Base-by-base conservation (phyloP, 768 basidiomycete genomes). In the Mycena polygramma region DNA sequence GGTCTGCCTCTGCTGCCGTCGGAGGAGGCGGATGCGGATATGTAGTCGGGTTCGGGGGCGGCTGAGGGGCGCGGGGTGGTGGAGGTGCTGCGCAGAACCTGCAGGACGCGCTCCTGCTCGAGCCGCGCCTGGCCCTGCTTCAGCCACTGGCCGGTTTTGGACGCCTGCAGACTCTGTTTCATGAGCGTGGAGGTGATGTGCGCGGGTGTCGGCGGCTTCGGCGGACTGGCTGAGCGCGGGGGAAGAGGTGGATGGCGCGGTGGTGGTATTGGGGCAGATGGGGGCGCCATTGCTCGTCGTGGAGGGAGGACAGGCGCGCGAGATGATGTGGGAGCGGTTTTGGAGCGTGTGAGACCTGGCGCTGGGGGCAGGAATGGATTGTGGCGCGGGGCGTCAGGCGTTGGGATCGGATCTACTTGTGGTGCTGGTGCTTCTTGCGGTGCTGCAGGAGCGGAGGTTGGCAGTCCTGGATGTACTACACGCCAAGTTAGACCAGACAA, bases 81-180 rank as follows among this genome's bases (percentile, higher is more conserved):
- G 37, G 85, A 82, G 48, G 89, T 89, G 72, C 90, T 91, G 79
- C 91, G 92, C 39, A 94, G 83, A 14, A 94, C 89, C 77, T 90
- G 88, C 69, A 93, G 81, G 22, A 93, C 87, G 13, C 93, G 84
- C 76, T 92, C 91, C 72, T 88, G 87, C 77, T 92, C 92, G 20
- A 93, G 82, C 70, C 87, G 84, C 49, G 88, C 88, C 74, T 94
- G 91, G 0, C 88, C 90, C 57, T 88, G 87, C 79, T 93, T 92
- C 79, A 93, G 82, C 6, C 86, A 86, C 77, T 92, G 90, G 1
- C 88, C 93, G 0, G 88, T 87, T 75, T 92, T 92, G 66, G 88
- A 90, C 8, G 94, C 94, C 61, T 92, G 89, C 0, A 95, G 81
- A 24, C 89, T 90, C 78, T 94, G 92, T 68, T 87, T 87, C 81